These are phyloP conservation scores for Corylus americana DNA, from an alignment of 306 rosid genomes.

Conservation along the genomic window DNA sequence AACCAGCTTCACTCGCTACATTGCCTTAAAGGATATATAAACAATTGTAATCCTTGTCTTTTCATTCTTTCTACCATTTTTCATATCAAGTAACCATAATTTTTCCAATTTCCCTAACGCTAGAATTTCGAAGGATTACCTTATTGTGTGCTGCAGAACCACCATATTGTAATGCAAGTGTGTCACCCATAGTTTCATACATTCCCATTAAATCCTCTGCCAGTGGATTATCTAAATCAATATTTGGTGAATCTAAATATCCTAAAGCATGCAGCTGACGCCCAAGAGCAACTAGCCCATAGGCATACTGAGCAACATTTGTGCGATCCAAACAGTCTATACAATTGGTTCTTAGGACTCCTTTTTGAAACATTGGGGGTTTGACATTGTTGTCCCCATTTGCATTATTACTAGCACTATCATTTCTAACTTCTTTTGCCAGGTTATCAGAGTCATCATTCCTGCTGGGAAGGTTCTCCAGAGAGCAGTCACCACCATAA, in stretches of 20 bases:
- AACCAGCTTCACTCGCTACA: not conserved
- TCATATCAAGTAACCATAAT: not conserved
- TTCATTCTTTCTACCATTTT: not conserved
- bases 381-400: conserved; percentile 34
- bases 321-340: conserved; percentile 99
- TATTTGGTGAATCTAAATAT: conserved; percentile 48
- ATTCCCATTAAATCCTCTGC: conserved; percentile 76
- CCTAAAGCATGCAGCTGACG: conserved; percentile 69
- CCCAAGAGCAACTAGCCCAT: conserved; percentile 82
- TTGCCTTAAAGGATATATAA: not conserved
- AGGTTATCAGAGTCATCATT: conserved; percentile 42
- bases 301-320: conserved; percentile 92
- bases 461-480: conserved; percentile 40
- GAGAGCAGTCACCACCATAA: conserved; percentile 34
- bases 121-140: conserved; percentile 46
- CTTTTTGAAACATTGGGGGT: conserved; percentile 59
- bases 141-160: conserved; percentile 99
- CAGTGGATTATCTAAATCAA: conserved; percentile 74
- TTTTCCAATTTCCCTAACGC: not conserved
- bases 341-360: conserved; percentile 94
- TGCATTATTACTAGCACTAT: conserved; percentile 28
- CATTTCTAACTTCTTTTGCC: conserved; percentile 41
- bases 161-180: conserved; percentile 87
- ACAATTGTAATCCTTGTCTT: not conserved
- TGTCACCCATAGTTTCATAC: conserved; percentile 95